phyloP scores from a whole-genome alignment of 75 land plant genomes.

The Cunninghamia lanceolata region DNA sequence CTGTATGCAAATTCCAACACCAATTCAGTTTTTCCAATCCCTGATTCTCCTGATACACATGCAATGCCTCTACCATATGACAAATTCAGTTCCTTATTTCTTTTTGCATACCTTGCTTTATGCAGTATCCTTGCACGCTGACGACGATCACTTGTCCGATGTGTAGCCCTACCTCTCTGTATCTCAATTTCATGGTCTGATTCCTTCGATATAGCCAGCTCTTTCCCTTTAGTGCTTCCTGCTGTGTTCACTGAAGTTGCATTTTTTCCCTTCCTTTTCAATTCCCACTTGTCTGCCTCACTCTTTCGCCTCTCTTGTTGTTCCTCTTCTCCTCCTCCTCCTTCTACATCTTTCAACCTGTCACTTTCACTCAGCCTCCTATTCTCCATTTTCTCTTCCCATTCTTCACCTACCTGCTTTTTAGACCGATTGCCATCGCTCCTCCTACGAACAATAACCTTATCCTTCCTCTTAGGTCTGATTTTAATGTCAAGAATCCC shows the following conservation, averaged over 20 bases:
- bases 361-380: slow-evolving; percentile 17
- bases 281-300: slow-evolving; percentile 16
- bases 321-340: slow-evolving; percentile 3
- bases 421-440: background rate
- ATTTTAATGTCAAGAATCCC: slow-evolving; percentile 42
- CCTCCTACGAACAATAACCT: slow-evolving; percentile 14
- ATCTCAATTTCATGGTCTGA: slow-evolving; percentile 67
- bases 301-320: slow-evolving; percentile 18
- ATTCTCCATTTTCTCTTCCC: background rate
- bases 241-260: background rate
- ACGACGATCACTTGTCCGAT: slow-evolving; percentile 10
- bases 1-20: slow-evolving; percentile 79
- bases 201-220: slow-evolving; percentile 55
- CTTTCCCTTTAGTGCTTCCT: slow-evolving; percentile 47
- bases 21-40: slow-evolving; percentile 93
- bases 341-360: slow-evolving; percentile 17
- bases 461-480: slow-evolving; percentile 24
- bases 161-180: slow-evolving; percentile 38
- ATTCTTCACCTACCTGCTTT: slow-evolving; percentile 5
- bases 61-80: slow-evolving; percentile 66
- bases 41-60: slow-evolving; percentile 77
- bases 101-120: slow-evolving; percentile 22
- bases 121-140: slow-evolving; percentile 9
- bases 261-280: background rate
- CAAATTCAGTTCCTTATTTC: slow-evolving; percentile 29